Evolutionary conservation across 2,329 filamentous ascomycete genomes (phyloP).

Genomic region (Cercospora sesami): DNA sequence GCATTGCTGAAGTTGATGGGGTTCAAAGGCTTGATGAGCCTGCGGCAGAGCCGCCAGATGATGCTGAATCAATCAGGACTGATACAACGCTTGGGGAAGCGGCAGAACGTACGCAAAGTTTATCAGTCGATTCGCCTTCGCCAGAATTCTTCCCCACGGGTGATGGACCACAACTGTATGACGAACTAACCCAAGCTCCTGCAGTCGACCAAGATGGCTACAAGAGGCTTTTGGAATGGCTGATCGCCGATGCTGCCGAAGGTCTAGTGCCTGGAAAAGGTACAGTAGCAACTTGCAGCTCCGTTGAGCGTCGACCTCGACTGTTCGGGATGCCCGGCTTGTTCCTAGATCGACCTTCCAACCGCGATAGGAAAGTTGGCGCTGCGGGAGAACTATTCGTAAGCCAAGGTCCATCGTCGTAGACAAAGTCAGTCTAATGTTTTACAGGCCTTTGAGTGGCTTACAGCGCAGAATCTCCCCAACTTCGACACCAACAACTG

Average conservation of each 20-base stretch:
- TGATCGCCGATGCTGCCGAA: not conserved
- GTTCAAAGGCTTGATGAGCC: not conserved
- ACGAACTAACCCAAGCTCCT: too few species aligned
- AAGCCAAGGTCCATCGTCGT: not conserved
- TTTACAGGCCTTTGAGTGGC: not conserved
- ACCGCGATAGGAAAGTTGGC: not conserved
- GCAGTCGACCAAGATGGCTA: too few species aligned
- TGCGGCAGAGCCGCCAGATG: not conserved
- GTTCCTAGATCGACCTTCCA: not conserved
- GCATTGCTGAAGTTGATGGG: not conserved
- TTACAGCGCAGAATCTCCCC: not conserved
- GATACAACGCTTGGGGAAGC: too few species aligned
- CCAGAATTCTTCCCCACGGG: too few species aligned
- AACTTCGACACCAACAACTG: not conserved
- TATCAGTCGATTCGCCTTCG: too few species aligned
- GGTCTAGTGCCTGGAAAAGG: not conserved
- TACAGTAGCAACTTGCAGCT: not conserved
- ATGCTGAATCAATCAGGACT: too few species aligned
- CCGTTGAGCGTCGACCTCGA: not conserved
- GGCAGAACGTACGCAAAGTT: too few species aligned
- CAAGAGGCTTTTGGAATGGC: not conserved
- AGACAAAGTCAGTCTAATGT: not conserved
- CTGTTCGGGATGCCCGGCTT: not conserved
- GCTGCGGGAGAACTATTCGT: not conserved
- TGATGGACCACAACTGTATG: too few species aligned